These are phyloP conservation scores for Forsythia suspensa DNA, from an alignment of 257 asterid genomes.

Conservation along the genomic window DNA sequence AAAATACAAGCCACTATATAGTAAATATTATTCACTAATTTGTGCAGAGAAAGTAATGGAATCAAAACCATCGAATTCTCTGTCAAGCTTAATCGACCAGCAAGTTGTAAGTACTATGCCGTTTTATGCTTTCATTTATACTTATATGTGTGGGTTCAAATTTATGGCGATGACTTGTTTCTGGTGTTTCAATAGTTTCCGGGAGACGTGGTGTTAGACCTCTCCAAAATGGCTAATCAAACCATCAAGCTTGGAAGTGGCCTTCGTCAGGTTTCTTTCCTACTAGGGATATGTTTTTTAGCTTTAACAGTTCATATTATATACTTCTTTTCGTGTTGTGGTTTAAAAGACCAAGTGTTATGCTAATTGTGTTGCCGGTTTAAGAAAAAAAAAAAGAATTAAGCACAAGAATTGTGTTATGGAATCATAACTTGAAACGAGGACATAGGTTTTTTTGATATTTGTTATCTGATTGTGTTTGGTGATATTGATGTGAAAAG, in stretches of 20 bases:
- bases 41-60: constrained; percentile 31
- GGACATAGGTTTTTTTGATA: background rate
- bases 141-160: background rate
- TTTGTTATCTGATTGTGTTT: background rate
- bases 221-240: constrained; percentile 66
- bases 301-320: background rate
- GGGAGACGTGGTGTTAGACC: constrained; percentile 89
- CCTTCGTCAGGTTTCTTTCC: constrained; percentile 72
- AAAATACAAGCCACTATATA: too few species aligned
- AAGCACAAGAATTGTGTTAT: background rate
- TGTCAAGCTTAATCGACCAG: constrained; percentile 49
- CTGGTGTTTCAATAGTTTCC: constrained; percentile 52
- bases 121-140: background rate
- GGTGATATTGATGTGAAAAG: constrained; percentile 4
- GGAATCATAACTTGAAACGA: background rate
- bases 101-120: constrained; percentile 40
- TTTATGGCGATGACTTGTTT: background rate
- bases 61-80: constrained; percentile 34
- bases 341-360: background rate
- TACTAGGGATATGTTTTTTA: constrained; percentile 25
- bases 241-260: constrained; percentile 91
- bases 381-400: background rate
- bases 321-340: background rate
- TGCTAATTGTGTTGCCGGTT: background rate
- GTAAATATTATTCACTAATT: background rate